A percentile compares a stretch with the other conserved stretches of the same genome.
These are phyloP conservation scores for Pseudocercospora eumusae DNA, from an alignment of 2,329 filamentous ascomycete species.

Conservation along the genomic window DNA sequence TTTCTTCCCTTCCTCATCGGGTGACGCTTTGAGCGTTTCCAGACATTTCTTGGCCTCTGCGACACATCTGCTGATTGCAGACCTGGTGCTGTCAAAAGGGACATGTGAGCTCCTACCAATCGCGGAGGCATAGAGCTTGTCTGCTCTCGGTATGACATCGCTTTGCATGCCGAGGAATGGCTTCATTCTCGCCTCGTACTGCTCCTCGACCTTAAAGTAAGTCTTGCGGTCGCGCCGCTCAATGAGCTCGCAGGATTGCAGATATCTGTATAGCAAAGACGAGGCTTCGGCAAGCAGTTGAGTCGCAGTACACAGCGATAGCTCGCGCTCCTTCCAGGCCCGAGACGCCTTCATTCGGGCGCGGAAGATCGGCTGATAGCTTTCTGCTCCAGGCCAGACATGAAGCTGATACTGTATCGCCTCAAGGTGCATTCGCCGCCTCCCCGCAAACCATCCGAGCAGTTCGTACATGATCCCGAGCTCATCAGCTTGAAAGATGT, in stretches of 20 bases:
- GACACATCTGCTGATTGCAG: not conserved
- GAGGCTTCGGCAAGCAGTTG: not conserved
- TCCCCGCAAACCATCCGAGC: conserved; percentile 12
- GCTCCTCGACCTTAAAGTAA: conserved; percentile 67
- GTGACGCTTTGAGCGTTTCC: not conserved
- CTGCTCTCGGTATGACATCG: conserved; percentile 47
- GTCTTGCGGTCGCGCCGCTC: conserved; percentile 41
- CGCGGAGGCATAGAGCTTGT: not conserved
- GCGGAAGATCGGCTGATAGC: not conserved
- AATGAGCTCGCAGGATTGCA: not conserved
- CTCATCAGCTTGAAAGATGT: conserved; percentile 85
- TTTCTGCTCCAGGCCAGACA: conserved; percentile 5
- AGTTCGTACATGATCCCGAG: conserved; percentile 80
- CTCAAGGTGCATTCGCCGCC: conserved; percentile 38
- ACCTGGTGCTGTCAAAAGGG: not conserved
- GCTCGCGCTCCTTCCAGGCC: conserved; percentile 1
- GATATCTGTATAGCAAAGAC: not conserved
- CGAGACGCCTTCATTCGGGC: not conserved
- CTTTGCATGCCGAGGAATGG: conserved; percentile 71
- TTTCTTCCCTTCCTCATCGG: not conserved
- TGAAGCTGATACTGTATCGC: not conserved
- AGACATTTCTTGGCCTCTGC: not conserved
- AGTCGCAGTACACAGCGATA: not conserved
- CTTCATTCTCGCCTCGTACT: conserved; percentile 84
- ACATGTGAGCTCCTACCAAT: not conserved